Conservation (phyloP, 2,329 filamentous ascomycete species). For the Myriosclerotinia scirpicola region DNA sequence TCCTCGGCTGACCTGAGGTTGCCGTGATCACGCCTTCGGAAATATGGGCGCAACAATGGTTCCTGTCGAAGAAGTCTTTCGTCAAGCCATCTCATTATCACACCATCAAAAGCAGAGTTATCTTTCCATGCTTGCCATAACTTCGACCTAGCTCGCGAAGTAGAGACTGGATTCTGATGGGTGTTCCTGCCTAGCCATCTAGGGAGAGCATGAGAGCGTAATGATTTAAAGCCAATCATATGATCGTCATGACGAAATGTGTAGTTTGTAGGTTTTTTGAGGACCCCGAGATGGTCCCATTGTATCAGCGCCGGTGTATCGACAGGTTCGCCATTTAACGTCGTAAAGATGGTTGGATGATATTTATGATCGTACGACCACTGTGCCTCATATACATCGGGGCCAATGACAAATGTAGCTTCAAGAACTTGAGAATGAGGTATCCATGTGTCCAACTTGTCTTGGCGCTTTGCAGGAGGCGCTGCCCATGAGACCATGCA, state of each 20-base stretch:
- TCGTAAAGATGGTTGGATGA: slow-evolving; percentile 47
- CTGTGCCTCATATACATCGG: slow-evolving; percentile 52
- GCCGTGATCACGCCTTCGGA: slow-evolving; percentile 43
- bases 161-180: slow-evolving; percentile 43
- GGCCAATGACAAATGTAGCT: slow-evolving; percentile 53
- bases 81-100: slow-evolving; percentile 49
- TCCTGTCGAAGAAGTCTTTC: slow-evolving; percentile 47
- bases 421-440: slow-evolving; percentile 54
- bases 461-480: slow-evolving; percentile 49
- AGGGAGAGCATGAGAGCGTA: slow-evolving; percentile 33
- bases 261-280: slow-evolving; percentile 44
- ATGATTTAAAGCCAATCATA: slow-evolving; percentile 47
- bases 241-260: slow-evolving; percentile 54
- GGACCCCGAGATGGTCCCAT: slow-evolving; percentile 43
- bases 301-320: slow-evolving; percentile 55
- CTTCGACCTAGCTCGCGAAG: slow-evolving; percentile 45
- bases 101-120: slow-evolving; percentile 46
- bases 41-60: slow-evolving; percentile 43
- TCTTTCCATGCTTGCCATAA: slow-evolving; percentile 52
- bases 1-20: slow-evolving; percentile 44
- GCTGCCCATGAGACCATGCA: slow-evolving; percentile 54
- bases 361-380: slow-evolving; percentile 50
- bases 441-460: slow-evolving; percentile 54
- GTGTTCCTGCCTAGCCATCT: slow-evolving; percentile 42
- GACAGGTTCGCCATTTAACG: slow-evolving; percentile 50